A percentile compares a stretch with the other conserved stretches of the same genome.
Evolutionary conservation across 148 eudicot species (phyloP).

Genomic region (Simmondsia chinensis): DNA sequence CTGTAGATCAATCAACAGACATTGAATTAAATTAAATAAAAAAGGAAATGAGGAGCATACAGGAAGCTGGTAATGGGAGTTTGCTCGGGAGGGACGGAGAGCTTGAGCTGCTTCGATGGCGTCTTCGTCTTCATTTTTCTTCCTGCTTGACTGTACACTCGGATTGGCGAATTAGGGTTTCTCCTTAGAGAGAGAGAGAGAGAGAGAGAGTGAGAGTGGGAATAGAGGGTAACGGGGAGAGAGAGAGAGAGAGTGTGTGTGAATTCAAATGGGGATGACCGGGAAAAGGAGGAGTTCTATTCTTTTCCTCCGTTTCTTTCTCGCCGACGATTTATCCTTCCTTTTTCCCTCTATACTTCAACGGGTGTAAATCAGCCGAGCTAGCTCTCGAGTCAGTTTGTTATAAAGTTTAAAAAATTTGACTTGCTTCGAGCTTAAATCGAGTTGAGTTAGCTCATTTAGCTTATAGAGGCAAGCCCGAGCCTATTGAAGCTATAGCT

Average conservation of each 20-base stretch:
- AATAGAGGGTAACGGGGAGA: conserved; percentile 1
- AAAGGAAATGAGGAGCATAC: conserved; percentile 19
- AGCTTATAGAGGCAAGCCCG: too few species aligned
- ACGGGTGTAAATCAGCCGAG: too few species aligned
- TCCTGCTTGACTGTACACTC: conserved; percentile 5
- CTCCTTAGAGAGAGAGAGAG: conserved; percentile 7
- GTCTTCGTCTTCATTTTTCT: conserved; percentile 52
- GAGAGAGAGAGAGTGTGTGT: neutral
- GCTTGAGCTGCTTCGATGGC: conserved; percentile 84
- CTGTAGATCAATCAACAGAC: neutral
- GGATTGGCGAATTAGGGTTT: conserved; percentile 18
- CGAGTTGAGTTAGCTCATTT: too few species aligned
- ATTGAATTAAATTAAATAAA: neutral
- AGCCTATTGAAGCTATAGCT: too few species aligned
- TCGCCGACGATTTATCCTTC: too few species aligned
- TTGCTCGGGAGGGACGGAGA: conserved; percentile 76
- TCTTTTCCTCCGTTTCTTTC: too few species aligned
- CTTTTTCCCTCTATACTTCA: too few species aligned
- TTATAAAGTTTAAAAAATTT: too few species aligned
- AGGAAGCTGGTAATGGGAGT: conserved; percentile 65
- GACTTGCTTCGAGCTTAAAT: too few species aligned
- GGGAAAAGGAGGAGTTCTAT: conserved; percentile 26
- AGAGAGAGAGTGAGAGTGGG: neutral
- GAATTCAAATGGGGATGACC: conserved; percentile 30
- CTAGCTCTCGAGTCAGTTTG: too few species aligned